Base-by-base conservation (phyloP, 192 early-diverging fungal species). In the Gaertneriomyces semiglobifer region DNA sequence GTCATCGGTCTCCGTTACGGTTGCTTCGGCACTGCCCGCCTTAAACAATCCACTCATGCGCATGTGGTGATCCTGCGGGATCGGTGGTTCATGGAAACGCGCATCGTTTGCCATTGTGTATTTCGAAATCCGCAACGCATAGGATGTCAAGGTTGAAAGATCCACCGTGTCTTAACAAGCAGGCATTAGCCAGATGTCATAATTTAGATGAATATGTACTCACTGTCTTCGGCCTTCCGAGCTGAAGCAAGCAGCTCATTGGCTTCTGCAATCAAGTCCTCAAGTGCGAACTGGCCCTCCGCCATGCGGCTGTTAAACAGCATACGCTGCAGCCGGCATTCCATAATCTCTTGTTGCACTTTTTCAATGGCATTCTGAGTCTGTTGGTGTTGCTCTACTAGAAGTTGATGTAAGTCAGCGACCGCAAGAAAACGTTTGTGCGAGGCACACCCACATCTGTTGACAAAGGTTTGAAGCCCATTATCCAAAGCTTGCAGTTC, bases 51-150 rank as follows among this genome's bases (percentile, higher is more conserved):
- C 19, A 39, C 65, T 68, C 60, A 60, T 59, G 41, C 72, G 48
- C 72, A 74, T 74, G 58, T 74, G 72, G 4, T 64, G 40, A 8
- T 74, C 72, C 39, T 74, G 72, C 18, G 72, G 72, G 14, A 74
- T 69, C 16, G 72, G 72, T 42, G 72, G 72, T 53, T 74, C 72
- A 25, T 63, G 56, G 7, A 53, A 10, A 3, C 62, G 47, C 5
- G 42, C 60, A 5, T 51, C 41, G 14, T n/a, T 56, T 7, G 39
- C 59, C 60, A 55, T 62, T 4, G 68, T 69, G 42, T 44, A 62
- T 42, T 69, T 69, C 18, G 68, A n/a, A 6, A 69, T 33, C 5
- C 60, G 58, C 5, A 33, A 18, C 12, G 68, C 58, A 42, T 69
- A 69, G 16, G 68, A 52, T 9, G 44, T 54, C 3, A 71, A 11